phyloP scores from a whole-genome alignment of 108 stramenopile species.

The Nannochloropsis salina region DNA sequence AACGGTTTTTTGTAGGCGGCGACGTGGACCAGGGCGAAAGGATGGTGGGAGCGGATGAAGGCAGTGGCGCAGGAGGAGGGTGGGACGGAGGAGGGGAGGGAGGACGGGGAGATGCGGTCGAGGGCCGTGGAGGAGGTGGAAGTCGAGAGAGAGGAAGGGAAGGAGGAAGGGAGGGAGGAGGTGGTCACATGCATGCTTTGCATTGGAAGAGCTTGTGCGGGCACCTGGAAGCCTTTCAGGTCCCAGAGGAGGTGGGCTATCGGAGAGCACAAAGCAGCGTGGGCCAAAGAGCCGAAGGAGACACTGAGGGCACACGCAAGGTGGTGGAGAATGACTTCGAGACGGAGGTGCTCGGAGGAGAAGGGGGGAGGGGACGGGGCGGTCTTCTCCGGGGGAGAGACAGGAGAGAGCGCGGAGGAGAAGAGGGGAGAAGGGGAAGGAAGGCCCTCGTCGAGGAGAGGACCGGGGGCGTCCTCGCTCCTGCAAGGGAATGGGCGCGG shows the following conservation, averaged over 20 bases:
- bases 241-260: not conserved
- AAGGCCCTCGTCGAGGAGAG: too few species aligned
- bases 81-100: not conserved
- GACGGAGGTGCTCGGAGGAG: not conserved
- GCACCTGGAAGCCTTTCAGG: not conserved
- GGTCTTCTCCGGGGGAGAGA: not conserved
- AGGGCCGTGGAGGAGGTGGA: not conserved
- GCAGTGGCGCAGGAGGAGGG: not conserved
- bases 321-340: not conserved
- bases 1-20: not conserved
- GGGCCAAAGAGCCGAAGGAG: not conserved
- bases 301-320: not conserved
- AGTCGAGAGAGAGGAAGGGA: not conserved
- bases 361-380: constrained; percentile 3
- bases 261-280: not conserved
- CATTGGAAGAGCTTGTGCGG: not conserved
- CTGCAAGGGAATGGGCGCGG: too few species aligned
- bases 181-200: not conserved
- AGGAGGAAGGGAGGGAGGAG: not conserved
- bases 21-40: constrained; percentile 1
- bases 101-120: not conserved
- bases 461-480: too few species aligned
- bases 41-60: not conserved
- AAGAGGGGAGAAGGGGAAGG: too few species aligned
- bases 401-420: too few species aligned